These are phyloP conservation scores for Nectriaceae sp. DNA, from an alignment of 2,329 filamentous ascomycete species.

Conservation along the genomic window DNA sequence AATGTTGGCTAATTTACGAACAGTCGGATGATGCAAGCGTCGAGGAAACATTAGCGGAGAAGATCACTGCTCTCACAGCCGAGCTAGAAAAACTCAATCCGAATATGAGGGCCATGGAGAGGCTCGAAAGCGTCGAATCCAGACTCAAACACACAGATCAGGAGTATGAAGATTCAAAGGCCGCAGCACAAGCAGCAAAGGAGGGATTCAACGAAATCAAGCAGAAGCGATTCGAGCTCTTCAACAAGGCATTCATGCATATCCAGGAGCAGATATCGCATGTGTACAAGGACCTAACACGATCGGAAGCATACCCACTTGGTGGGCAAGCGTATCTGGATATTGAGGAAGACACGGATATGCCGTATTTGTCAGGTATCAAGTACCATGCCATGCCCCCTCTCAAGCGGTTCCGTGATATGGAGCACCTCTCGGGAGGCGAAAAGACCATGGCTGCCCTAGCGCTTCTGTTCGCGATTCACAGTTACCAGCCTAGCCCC, in stretches of 20 bases:
- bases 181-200: slow-evolving; percentile 71
- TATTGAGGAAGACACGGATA: slow-evolving; percentile 90
- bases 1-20: slow-evolving; percentile 29
- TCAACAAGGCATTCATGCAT: slow-evolving; percentile 93
- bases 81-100: slow-evolving; percentile 94
- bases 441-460: slow-evolving; percentile 99
- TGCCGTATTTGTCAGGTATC: slow-evolving; percentile 92
- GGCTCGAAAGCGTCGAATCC: slow-evolving; percentile 81
- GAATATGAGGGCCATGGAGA: slow-evolving; percentile 94
- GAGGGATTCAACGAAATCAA: slow-evolving; percentile 85
- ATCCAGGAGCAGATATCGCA: slow-evolving; percentile 92
- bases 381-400: slow-evolving; percentile 99
- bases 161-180: slow-evolving; percentile 85
- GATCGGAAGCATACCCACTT: slow-evolving; percentile 87
- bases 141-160: slow-evolving; percentile 82
- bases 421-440: slow-evolving; percentile 96
- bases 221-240: slow-evolving; percentile 81
- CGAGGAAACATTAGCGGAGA: slow-evolving; percentile 77
- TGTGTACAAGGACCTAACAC: slow-evolving; percentile 94
- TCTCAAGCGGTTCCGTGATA: slow-evolving; percentile 96
- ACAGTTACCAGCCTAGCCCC: slow-evolving; percentile 91
- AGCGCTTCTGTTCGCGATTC: slow-evolving; percentile 94
- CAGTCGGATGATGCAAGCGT: slow-evolving; percentile 69
- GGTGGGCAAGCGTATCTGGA: slow-evolving; percentile 88
- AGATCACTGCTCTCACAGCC: slow-evolving; percentile 70